Evolutionary conservation across 352 stramenopile species (phyloP), one percentile per base, ranked within the genome.

Genomic region (Phytophthora chlamydospora): DNA sequence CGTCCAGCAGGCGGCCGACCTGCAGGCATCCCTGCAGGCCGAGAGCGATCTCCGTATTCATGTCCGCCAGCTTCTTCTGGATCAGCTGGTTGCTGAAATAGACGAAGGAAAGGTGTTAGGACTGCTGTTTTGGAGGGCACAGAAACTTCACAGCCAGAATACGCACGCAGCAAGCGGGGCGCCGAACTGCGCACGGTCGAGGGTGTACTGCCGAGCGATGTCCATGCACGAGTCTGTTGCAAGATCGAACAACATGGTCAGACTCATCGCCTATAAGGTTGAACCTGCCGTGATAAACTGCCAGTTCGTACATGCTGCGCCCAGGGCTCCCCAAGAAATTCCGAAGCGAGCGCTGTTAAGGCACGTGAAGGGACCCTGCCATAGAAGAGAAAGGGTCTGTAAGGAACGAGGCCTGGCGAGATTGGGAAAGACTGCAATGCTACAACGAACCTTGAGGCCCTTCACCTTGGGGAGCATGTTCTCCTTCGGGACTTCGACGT

Each of bases 41-140:
- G 14, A 99, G 71, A 14, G 93, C 66, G 76, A 99, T 99, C 54
- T 99, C 97, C 4, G 96, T 99, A 41, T 73, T 82, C 96, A 99
- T 99, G 58, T 99, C 94, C 2, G 96, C 96, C 41, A 99, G 75
- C 68, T 99, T 99, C 77, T 98, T 98, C 78, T 99, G 97, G 58
- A 99, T 96, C 17, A 99, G 70, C 73, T 99, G 97, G 76, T 99
- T 99, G 34, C 83, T 92, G 58, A 41, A 51, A 27, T 34, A 35
- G 11, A 46, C 2, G n/a, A 12, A 51, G 16, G 0, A 43, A 56
- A 71, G 38, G n/a, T 14, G 34, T 66, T 34, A 58, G 35, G 7
- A 43, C 16, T 35, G 33, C 8, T 34, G 14, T n/a, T n/a, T 27
- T 38, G 6, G 11, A 46, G 21, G 35, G 45, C 34, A 44, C n/a